Evolutionary conservation across 1,139 yeast genomes (phyloP).

Genomic region (Blastobotrys buckinghamii): DNA sequence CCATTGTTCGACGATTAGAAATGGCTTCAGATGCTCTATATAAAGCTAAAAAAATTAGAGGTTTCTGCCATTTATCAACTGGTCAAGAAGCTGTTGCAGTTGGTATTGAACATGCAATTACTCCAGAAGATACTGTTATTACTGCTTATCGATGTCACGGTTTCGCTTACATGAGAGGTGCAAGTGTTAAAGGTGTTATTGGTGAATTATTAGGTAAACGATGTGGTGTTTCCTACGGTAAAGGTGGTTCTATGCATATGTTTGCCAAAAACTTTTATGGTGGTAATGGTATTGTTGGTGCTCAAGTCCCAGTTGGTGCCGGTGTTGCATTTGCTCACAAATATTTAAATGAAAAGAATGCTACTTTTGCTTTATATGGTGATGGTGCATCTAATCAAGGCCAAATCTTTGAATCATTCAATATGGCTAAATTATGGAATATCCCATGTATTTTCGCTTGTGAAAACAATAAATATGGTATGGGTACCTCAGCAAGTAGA

Average conservation of each 20-base stretch:
- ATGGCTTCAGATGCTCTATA: conserved; percentile 98
- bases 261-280: conserved; percentile 93
- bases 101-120: conserved; percentile 93
- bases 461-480: conserved; percentile 99
- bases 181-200: conserved; percentile 79
- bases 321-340: conserved; percentile 97
- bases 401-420: conserved; percentile 94
- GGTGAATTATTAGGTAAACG: conserved; percentile 98
- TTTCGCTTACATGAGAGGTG: conserved; percentile 93
- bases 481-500: conserved; percentile 98
- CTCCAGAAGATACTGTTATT: conserved; percentile 76
- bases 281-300: conserved; percentile 99
- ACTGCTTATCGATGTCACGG: conserved; percentile 99
- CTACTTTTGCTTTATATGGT: conserved; percentile 88
- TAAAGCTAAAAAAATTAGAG: conserved; percentile 97
- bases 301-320: conserved; percentile 97
- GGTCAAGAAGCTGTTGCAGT: conserved; percentile 99
- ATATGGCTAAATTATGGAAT: conserved; percentile 99
- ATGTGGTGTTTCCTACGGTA: conserved; percentile 91
- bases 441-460: conserved; percentile 92
- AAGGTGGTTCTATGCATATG: conserved; percentile 99
- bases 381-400: conserved; percentile 99
- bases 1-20: conserved; percentile 89
- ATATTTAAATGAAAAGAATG: conserved; percentile 69
- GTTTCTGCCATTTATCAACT: conserved; percentile 97